Conservation (phyloP, 1,284 basidiomycete genomes). For the Cryptococcus hybrid region DNA sequence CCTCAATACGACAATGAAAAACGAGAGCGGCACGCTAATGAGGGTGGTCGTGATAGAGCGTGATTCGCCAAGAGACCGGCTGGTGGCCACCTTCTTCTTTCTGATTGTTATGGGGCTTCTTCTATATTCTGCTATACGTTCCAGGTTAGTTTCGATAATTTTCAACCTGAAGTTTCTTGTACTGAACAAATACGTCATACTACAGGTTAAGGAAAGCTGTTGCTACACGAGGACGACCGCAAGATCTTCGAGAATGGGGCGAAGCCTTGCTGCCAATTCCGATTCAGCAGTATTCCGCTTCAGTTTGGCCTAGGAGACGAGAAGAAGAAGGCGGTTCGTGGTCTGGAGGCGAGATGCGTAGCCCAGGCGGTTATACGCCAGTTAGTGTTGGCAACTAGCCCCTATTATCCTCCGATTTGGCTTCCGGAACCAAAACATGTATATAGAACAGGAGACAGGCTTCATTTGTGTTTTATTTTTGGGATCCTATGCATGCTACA, state of each 20-base stretch:
- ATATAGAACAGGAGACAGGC: background rate
- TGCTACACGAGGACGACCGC: slow-evolving; percentile 36
- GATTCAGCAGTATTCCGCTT: slow-evolving; percentile 12
- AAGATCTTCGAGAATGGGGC: slow-evolving; percentile 42
- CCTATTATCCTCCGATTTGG: too few relatives aligned
- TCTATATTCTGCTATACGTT: slow-evolving; percentile 74
- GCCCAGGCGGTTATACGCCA: slow-evolving; percentile 14
- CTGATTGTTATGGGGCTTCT: slow-evolving; percentile 79
- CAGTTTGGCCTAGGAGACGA: slow-evolving; percentile 5
- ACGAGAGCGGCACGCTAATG: slow-evolving; percentile 4
- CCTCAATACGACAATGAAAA: background rate
- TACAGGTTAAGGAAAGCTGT: slow-evolving; percentile 37
- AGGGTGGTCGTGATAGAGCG: slow-evolving; percentile 55
- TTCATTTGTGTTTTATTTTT: background rate
- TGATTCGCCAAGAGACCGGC: slow-evolving; percentile 85
- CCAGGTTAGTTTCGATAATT: slow-evolving; percentile 24
- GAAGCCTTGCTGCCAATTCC: slow-evolving; percentile 27
- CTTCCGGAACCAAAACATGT: background rate
- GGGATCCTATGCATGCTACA: slow-evolving; percentile 4
- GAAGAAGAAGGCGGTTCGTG: background rate
- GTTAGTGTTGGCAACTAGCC: slow-evolving; percentile 20
- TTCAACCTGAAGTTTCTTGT: background rate
- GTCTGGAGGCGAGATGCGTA: slow-evolving; percentile 7
- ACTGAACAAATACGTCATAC: background rate
- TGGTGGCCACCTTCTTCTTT: slow-evolving; percentile 85